A percentile compares a stretch with the other conserved stretches of the same genome.
These are phyloP conservation scores for Paecilomyces fulvus DNA, from an alignment of 2,329 filamentous ascomycete genomes.

Conservation along the genomic window DNA sequence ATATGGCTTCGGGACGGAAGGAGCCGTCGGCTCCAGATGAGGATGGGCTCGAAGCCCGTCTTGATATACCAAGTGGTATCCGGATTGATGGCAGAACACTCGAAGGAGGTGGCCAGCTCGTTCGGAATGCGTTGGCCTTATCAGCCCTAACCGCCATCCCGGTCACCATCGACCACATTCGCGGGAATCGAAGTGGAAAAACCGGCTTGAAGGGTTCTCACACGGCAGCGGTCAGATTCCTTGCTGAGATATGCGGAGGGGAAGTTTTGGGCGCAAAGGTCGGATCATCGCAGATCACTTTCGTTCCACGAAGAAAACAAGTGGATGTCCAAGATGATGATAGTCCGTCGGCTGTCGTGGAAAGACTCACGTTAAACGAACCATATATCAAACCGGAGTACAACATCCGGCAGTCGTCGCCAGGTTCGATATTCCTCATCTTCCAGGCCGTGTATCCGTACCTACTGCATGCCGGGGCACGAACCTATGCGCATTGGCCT, in stretches of 20 bases:
- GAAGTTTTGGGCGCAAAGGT: conserved; percentile 24
- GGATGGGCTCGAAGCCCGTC: neutral
- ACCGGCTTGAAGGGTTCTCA: conserved; percentile 51
- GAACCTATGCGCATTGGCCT: conserved; percentile 1
- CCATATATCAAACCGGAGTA: conserved; percentile 24
- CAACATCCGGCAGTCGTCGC: conserved; percentile 37
- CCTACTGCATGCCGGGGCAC: conserved; percentile 38
- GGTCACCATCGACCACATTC: conserved; percentile 45
- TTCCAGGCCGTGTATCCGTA: conserved; percentile 54
- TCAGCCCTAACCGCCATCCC: conserved; percentile 45
- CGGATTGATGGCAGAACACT: conserved; percentile 44
- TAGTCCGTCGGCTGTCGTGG: neutral
- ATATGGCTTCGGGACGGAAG: neutral
- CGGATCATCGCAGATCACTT: conserved; percentile 26
- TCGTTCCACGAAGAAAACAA: conserved; percentile 16
- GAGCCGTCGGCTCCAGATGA: neutral
- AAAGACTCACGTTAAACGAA: conserved; percentile 1
- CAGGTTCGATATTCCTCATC: conserved; percentile 48
- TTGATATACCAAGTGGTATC: neutral
- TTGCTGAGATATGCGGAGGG: conserved; percentile 43
- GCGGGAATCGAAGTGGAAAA: conserved; percentile 42
- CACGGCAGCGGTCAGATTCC: conserved; percentile 46
- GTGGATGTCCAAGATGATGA: neutral
- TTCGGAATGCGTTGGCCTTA: conserved; percentile 49
- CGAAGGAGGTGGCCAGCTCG: conserved; percentile 55